Conservation (phyloP, 2,329 filamentous ascomycete species). For the Aspergillus fumigatus region DNA sequence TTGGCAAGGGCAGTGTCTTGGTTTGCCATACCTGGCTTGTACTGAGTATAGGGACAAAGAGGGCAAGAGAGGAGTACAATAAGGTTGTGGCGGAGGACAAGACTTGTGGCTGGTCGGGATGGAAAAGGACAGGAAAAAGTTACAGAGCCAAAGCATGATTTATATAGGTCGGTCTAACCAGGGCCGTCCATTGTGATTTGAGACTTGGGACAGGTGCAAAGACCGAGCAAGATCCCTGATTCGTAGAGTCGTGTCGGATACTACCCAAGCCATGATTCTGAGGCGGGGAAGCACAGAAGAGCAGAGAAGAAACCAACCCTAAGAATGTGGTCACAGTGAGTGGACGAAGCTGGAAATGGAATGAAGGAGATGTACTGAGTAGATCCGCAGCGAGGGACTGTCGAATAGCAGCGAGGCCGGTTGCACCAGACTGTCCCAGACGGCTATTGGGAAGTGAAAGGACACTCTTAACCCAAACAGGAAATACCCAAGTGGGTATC, state of each 20-base stretch:
- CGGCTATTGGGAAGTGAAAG: conserved; percentile 6
- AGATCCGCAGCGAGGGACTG: conserved; percentile 9
- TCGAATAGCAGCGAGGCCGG: neutral
- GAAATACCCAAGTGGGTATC: neutral
- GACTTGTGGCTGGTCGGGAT: neutral
- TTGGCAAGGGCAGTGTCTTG: conserved; percentile 13
- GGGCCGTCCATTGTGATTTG: neutral
- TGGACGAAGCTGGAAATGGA: neutral
- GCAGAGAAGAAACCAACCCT: conserved; percentile 7
- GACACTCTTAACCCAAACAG: neutral
- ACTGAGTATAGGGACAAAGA: neutral
- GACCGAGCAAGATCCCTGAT: conserved; percentile 7
- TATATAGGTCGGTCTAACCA: conserved; percentile 4
- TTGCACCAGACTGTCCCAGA: conserved; percentile 1
- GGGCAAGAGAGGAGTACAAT: neutral
- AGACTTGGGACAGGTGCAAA: conserved; percentile 1
- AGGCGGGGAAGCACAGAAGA: conserved; percentile 1
- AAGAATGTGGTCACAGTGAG: conserved; percentile 7
- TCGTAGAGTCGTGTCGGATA: conserved; percentile 4
- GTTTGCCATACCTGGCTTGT: conserved; percentile 15
- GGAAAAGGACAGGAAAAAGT: neutral
- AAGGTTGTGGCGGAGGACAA: neutral
- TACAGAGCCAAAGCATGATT: neutral
- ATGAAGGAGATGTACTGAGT: neutral
- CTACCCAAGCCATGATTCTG: conserved; percentile 2